phyloP scores from a whole-genome alignment of 371 early-diverging fungal species.

The Agmasoma carcini region DNA sequence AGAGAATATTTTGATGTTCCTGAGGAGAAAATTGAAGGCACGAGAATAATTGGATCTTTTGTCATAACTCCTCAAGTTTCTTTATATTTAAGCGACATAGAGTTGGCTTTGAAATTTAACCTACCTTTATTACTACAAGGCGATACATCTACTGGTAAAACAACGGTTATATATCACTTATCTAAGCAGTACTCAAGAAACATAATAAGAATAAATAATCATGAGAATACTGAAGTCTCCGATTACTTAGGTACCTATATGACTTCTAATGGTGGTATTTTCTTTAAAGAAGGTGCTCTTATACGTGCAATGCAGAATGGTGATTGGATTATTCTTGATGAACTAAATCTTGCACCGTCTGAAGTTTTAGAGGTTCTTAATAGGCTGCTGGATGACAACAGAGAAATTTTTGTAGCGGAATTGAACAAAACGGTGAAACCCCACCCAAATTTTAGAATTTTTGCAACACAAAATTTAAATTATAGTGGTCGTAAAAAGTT shows the following conservation, averaged over 20 bases:
- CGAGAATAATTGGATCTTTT: constrained; percentile 58
- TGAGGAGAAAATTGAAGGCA: constrained; percentile 57
- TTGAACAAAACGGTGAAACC: constrained; percentile 81
- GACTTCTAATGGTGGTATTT: constrained; percentile 50
- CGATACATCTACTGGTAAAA: constrained; percentile 96
- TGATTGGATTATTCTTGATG: constrained; percentile 96
- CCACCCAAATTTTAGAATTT: constrained; percentile 88
- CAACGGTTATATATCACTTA: constrained; percentile 85
- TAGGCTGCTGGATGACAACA: constrained; percentile 91
- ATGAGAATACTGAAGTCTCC: constrained; percentile 93
- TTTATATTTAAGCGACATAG: constrained; percentile 65
- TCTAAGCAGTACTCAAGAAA: constrained; percentile 75
- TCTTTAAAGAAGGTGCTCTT: constrained; percentile 84
- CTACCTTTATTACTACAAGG: constrained; percentile 97
- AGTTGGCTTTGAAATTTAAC: constrained; percentile 72
- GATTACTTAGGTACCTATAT: constrained; percentile 90
- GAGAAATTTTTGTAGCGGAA: constrained; percentile 85
- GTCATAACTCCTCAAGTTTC: constrained; percentile 73
- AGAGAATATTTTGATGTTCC: constrained; percentile 57
- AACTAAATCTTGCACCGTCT: constrained; percentile 91
- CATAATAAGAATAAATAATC: constrained; percentile 96
- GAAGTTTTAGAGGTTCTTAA: constrained; percentile 98
- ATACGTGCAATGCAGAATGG: constrained; percentile 85
- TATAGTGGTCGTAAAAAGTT: constrained; percentile 95
- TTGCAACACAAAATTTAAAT: constrained; percentile 98